Conservation (phyloP, 139 green algal genomes). For the Chlamydomonas sp. region DNA sequence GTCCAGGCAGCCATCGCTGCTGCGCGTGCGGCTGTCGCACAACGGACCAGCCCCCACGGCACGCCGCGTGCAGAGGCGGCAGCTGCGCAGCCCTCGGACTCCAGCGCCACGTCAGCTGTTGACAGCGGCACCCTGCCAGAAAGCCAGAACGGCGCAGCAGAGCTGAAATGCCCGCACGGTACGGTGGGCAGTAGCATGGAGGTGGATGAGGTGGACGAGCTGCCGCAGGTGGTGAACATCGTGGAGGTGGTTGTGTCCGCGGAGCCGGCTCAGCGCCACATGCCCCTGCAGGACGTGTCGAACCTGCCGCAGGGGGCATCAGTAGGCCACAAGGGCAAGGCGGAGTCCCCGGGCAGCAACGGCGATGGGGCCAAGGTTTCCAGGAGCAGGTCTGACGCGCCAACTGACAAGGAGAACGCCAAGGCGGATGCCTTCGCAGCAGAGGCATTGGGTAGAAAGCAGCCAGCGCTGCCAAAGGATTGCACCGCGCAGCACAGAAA, state of each 20-base stretch:
- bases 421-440: no score
- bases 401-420: no score
- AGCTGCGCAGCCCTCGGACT: background rate
- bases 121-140: background rate
- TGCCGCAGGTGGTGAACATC: background rate
- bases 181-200: background rate
- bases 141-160: background rate
- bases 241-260: background rate
- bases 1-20: conserved; percentile 19
- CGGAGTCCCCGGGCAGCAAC: no score
- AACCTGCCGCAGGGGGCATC: no score
- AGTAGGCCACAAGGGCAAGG: no score
- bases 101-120: background rate
- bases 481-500: background rate
- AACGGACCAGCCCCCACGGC: background rate
- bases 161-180: background rate
- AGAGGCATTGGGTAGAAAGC: no score
- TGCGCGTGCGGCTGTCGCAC: background rate
- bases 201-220: background rate
- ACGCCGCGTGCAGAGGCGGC: no score
- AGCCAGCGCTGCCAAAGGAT: no score
- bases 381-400: no score
- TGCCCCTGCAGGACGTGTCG: no score
- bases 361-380: no score
- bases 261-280: no score